Percentiles rank a stretch among this genome's conserved stretches.
These are phyloP conservation scores for Chlorophyllum brunneum DNA, from an alignment of 768 basidiomycete species.

Conservation along the genomic window DNA sequence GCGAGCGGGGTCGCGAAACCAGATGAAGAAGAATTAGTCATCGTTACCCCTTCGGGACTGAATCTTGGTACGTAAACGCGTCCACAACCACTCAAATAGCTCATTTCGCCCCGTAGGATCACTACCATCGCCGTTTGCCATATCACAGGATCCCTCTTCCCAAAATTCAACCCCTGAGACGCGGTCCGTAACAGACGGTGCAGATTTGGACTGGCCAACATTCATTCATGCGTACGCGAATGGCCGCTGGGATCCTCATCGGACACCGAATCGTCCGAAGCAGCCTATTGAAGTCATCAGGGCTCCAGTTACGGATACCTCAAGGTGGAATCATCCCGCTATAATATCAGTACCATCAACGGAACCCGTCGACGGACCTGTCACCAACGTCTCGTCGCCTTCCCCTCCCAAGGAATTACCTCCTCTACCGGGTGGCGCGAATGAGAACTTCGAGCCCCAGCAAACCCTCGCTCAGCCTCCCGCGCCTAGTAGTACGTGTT, in stretches of 20 bases:
- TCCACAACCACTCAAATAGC: not conserved
- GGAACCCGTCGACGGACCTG: not conserved
- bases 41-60: not conserved
- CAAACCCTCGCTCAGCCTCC: not conserved
- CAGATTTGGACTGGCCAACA: constrained; percentile 61
- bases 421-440: not conserved
- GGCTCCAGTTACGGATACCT: constrained; percentile 14
- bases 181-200: constrained; percentile 11
- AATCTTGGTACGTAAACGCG: constrained; percentile 4
- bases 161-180: constrained; percentile 2
- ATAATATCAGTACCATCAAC: constrained; percentile 3
- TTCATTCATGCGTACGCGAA: constrained; percentile 75
- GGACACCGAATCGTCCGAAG: constrained; percentile 56
- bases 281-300: constrained; percentile 10
- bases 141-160: constrained; percentile 9
- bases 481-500: not conserved
- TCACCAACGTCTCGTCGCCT: not conserved
- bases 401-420: constrained; percentile 1
- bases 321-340: constrained; percentile 15
- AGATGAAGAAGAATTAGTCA: not conserved
- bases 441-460: not conserved
- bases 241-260: constrained; percentile 79
- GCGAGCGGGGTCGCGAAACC: not conserved
- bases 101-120: not conserved
- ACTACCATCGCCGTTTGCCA: constrained; percentile 3